These are phyloP conservation scores for Begonia fuchsioides DNA, from an alignment of 306 rosid genomes.

Conservation along the genomic window DNA sequence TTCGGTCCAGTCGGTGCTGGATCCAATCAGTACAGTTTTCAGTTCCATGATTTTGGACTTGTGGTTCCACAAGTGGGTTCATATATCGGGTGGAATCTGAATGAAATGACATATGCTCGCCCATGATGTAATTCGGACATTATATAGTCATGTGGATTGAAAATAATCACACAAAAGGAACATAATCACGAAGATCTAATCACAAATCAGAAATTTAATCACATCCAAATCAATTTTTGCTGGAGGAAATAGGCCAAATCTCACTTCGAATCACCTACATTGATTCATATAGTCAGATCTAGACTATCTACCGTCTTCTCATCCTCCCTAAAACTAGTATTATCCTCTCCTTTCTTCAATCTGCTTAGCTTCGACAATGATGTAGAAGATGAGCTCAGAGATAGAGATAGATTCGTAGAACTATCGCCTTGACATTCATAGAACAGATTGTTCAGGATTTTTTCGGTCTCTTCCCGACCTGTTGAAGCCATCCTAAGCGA, in stretches of 20 bases:
- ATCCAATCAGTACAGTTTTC: too few relatives aligned
- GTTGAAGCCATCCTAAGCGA: constrained; percentile 48
- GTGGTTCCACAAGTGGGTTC: too few relatives aligned
- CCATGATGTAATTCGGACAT: too few relatives aligned
- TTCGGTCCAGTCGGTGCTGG: too few relatives aligned
- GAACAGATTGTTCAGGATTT: not conserved
- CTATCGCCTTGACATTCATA: constrained; percentile 15
- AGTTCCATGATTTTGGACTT: too few relatives aligned
- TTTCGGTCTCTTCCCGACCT: constrained; percentile 13
- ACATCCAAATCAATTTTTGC: not conserved
- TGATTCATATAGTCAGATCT: constrained; percentile 77
- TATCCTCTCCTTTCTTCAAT: constrained; percentile 16
- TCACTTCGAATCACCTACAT: constrained; percentile 52
- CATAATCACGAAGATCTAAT: not conserved
- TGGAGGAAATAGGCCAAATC: constrained; percentile 54
- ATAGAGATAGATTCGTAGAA: constrained; percentile 35
- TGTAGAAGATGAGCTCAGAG: constrained; percentile 37
- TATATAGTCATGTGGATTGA: too few relatives aligned
- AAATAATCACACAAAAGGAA: too few relatives aligned
- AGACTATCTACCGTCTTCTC: constrained; percentile 35
- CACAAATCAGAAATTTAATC: not conserved
- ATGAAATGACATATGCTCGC: too few relatives aligned
- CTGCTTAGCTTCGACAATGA: constrained; percentile 20
- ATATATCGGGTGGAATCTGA: too few relatives aligned
- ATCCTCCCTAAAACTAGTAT: constrained; percentile 6